Conservation (phyloP, 129 eudicot genomes). For the Artemisia annua region DNA sequence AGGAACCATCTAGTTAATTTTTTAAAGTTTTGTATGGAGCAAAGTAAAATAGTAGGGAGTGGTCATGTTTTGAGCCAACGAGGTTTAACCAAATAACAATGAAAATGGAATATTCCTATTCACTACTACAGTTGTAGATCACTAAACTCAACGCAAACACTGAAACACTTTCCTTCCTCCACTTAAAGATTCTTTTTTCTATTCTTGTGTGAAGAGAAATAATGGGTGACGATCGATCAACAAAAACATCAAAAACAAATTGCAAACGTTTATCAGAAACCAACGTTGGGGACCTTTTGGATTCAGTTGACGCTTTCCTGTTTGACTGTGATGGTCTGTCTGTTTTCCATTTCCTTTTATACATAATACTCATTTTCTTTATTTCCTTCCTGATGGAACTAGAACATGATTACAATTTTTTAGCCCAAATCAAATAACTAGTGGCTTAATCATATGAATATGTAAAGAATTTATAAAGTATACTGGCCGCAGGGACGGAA, state of each 20-base stretch:
- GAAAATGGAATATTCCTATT: too few species aligned
- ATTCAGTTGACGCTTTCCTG: slow-evolving; percentile 86
- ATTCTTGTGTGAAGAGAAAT: neutral
- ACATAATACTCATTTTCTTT: neutral
- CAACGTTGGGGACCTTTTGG: slow-evolving; percentile 42
- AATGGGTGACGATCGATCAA: slow-evolving; percentile 36
- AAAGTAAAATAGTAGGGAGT: too few species aligned
- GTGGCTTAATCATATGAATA: too few species aligned
- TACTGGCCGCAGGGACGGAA: too few species aligned
- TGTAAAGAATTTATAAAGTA: too few species aligned
- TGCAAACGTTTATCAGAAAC: slow-evolving; percentile 35
- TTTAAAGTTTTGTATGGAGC: too few species aligned
- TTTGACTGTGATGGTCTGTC: slow-evolving; percentile 86
- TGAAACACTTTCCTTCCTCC: neutral
- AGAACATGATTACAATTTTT: too few species aligned
- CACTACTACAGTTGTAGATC: neutral
- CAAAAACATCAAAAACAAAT: neutral
- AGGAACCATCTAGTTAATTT: too few species aligned
- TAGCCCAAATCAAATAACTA: too few species aligned
- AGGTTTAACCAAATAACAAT: too few species aligned
- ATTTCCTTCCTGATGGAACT: too few species aligned
- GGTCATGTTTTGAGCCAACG: too few species aligned
- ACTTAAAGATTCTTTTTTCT: neutral
- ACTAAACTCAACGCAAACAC: neutral
- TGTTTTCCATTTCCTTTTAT: neutral